phyloP scores from a whole-genome alignment of 768 basidiomycete genomes.

The Lyophyllum semitale region DNA sequence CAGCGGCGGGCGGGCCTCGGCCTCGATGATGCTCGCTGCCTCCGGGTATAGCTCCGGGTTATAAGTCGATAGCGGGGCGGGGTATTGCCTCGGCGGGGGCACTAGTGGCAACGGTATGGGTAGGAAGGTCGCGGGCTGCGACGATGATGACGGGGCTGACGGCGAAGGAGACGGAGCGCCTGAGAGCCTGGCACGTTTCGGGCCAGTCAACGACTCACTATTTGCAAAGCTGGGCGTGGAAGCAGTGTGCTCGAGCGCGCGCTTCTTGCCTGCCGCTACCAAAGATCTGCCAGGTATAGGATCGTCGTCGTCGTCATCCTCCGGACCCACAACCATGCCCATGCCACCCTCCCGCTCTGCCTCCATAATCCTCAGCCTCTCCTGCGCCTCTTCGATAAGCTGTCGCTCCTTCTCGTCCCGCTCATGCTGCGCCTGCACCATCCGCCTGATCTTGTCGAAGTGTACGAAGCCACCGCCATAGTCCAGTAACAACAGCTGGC shows the following conservation, averaged over 20 bases:
- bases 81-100: conserved; percentile 34
- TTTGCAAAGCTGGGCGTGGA: conserved; percentile 2
- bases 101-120: neutral
- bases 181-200: conserved; percentile 16
- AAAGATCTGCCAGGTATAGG: no score
- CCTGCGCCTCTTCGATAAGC: conserved; percentile 11
- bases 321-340: conserved; percentile 10
- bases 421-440: conserved; percentile 13
- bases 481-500: conserved; percentile 8
- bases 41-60: conserved; percentile 38
- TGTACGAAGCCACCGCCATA: conserved; percentile 3
- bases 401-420: conserved; percentile 10
- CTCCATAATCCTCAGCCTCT: conserved; percentile 12
- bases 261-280: conserved; percentile 9
- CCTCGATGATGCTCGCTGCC: conserved; percentile 30
- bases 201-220: neutral
- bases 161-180: neutral
- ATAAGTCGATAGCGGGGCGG: conserved; percentile 36
- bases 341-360: conserved; percentile 11
- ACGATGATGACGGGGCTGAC: neutral
- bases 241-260: conserved; percentile 11
- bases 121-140: neutral
- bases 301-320: neutral
- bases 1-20: conserved; percentile 19
- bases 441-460: conserved; percentile 12